phyloP scores from a whole-genome alignment of 306 rosid species.

The Trichosanthes truncata region DNA sequence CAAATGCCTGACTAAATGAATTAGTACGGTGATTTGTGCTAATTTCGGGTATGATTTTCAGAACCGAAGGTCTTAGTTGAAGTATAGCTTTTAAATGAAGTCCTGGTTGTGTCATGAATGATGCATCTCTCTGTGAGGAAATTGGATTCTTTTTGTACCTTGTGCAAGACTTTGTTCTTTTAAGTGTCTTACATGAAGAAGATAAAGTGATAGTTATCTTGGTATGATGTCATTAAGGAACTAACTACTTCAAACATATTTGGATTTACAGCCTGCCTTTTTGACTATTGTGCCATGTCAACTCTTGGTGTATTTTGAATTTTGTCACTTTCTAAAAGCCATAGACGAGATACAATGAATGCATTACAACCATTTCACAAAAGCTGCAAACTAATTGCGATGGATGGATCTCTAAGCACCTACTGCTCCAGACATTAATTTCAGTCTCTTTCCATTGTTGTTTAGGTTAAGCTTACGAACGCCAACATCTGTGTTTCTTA shows the following conservation, averaged over 20 bases:
- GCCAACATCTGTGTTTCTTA: not conserved
- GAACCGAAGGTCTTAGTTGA: slow-evolving; percentile 62
- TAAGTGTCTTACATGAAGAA: not conserved
- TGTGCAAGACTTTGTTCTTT: not conserved
- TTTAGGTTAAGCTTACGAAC: not conserved
- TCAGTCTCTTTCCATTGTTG: not conserved
- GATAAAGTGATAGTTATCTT: not conserved
- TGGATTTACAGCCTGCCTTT: not conserved
- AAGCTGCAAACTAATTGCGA: not conserved
- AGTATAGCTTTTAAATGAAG: slow-evolving; percentile 10
- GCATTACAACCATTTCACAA: not conserved
- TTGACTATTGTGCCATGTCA: not conserved
- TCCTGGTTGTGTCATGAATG: not conserved
- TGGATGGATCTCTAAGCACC: not conserved
- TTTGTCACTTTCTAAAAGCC: not conserved
- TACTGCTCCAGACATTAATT: not conserved
- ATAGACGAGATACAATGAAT: not conserved
- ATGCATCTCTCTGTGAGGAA: not conserved
- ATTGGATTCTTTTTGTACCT: not conserved
- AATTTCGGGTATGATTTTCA: slow-evolving; percentile 21
- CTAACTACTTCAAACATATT: not conserved
- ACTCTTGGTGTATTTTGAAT: not conserved
- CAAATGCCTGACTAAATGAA: not conserved
- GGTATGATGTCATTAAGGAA: not conserved
- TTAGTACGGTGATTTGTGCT: not conserved